Percentiles rank a stretch among this genome's conserved stretches.
Evolutionary conservation across 176 grass and related monocot genomes (phyloP).

Genomic region (Ensete ventricosum): DNA sequence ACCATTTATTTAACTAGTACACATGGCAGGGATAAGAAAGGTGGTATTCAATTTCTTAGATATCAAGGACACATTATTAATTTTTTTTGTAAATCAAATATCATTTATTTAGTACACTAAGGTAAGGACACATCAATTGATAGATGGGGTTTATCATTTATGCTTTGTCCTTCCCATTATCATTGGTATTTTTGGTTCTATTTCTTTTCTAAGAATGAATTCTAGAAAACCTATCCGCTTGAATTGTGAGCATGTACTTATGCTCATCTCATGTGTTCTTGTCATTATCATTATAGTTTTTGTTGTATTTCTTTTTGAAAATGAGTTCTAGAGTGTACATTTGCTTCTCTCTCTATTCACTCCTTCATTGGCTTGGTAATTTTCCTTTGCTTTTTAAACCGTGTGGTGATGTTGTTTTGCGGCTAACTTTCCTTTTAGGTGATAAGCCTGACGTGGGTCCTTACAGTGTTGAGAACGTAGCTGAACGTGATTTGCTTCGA

Average conservation of each 20-base stretch:
- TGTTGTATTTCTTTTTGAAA: neutral
- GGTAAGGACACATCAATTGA: too few species aligned
- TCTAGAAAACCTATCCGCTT: neutral
- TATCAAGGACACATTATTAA: too few species aligned
- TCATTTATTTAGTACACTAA: too few species aligned
- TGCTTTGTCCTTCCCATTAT: neutral
- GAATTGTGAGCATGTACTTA: neutral
- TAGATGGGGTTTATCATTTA: neutral
- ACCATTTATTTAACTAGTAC: too few species aligned
- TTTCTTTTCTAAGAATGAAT: neutral
- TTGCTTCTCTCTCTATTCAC: neutral
- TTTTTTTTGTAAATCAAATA: too few species aligned
- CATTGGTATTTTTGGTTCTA: neutral
- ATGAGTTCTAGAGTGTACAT: neutral
- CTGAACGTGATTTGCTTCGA: slow-evolving; percentile 78
- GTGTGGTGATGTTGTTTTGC: slow-evolving; percentile 5
- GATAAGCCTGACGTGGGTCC: slow-evolving; percentile 23
- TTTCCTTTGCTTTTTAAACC: neutral
- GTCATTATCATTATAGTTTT: neutral
- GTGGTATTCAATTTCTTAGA: too few species aligned
- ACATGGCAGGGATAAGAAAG: too few species aligned
- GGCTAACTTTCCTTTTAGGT: slow-evolving; percentile 30
- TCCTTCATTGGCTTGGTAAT: neutral
- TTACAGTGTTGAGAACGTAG: slow-evolving; percentile 48
- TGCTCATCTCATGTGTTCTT: neutral